Base-by-base conservation (phyloP, 352 stramenopile genomes). In the Sclerospora graminicola region DNA sequence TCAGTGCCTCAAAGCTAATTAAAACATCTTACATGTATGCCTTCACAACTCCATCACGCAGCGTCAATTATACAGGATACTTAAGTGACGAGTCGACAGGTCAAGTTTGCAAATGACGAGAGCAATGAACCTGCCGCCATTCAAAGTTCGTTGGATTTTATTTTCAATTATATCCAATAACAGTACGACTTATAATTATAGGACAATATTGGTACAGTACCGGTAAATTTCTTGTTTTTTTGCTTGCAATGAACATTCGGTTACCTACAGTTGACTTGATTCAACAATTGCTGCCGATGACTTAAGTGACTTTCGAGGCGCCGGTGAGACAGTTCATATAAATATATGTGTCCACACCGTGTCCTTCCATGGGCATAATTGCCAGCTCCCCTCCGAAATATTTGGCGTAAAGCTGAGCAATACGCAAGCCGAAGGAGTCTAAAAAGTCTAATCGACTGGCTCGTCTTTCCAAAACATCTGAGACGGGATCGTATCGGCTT, bases 341-440 rank as follows among this genome's bases (percentile, higher is more conserved):
- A 72, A 90, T 84, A 70, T 90, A 90, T 45, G 78, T 68, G 71
- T 99, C 96, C 28, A 97, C 97, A 24, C 96, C 96, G 60, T 97
- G 97, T 18, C 96, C 96, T 43, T 99, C 95, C 92, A 99, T 98
- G 21, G 92, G 97, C 85, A 99, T 98, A 41, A 99, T 89, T 52
- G 84, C 90, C 33, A 99, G 69, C 58, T 98, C 96, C 8, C 97
- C 97, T 18, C 95, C 96, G 81, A 99, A 99, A 72, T 99, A 99
- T 41, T 96, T 83, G 23, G 95, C 94, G 57, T 99, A 98, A 20
- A 95, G 85, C 49, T 70, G 69, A 2, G 78, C 78, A 35, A 90
- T 88, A 33, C 94, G 94, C 30, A 99, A 68, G 0, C 95, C 95
- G 58, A 89, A 89, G 30, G 78, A 89, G 29, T 84, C 64, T 11